Evolutionary conservation across 2,329 filamentous ascomycete genomes (phyloP), one percentile per base, ranked within the genome.

Genomic region (Arachnomyces sp.): DNA sequence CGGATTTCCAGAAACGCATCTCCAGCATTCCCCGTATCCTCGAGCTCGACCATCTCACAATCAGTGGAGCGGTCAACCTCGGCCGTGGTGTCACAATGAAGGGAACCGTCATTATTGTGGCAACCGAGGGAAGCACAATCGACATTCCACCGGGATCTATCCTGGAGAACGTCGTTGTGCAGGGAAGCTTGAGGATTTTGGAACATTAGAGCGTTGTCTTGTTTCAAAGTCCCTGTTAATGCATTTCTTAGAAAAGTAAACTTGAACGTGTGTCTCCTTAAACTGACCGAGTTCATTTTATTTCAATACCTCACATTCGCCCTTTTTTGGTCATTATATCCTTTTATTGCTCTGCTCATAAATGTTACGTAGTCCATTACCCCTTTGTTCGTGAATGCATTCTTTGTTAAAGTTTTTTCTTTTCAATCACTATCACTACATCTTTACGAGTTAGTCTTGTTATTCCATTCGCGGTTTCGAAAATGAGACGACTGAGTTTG

Each of bases 121-220:
- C 92, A 18, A 95, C 88, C 34, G 92, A 98, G 71, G 90, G 90
- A 53, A 89, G 85, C 74, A 98, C 92, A 49, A 98, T 98, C 57
- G 92, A 98, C 63, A 84, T 98, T 55, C 92, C 92, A 39, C 90
- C 92, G 14, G 92, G 92, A 63, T 95, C 89, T 14, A 86, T 98
- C 57, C 77, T 98, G 44, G 92, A 98, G 77, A 98, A 98, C 70
- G 92, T 96, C 11, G 92, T 98, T 38, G 92, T 98, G 43, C 92
- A 98, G 77, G 92, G 92, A 60, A 95, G 88, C 68, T 78, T 98
- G 77, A 74, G 80, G 59, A 70, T 82, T 60, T 67, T 82, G 50
- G 78, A 82, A 70, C 78, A 82, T 63, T 82, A 78, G 51, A 49
- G 46, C 21, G 38, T 39, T 34, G 38, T 30, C 34, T 21, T 33